Conservation (phyloP, 2,329 filamentous ascomycete species). For the Stagonosporopsis chrysanthemi region DNA sequence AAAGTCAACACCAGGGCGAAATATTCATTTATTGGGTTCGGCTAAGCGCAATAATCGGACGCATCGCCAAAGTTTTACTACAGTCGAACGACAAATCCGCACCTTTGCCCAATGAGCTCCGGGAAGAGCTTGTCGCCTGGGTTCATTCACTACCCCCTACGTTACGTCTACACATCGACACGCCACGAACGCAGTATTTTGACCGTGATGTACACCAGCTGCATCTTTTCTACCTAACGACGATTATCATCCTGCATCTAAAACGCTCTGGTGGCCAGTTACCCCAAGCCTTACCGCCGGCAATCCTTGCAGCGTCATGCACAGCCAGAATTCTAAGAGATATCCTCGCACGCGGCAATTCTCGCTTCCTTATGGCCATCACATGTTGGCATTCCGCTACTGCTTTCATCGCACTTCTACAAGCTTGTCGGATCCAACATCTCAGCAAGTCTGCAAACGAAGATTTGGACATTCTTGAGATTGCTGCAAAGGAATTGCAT, state of each 20-base stretch:
- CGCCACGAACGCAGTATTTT: conserved; percentile 24
- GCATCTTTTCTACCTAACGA: conserved; percentile 33
- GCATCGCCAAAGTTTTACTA: conserved; percentile 29
- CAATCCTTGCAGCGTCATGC: conserved; percentile 33
- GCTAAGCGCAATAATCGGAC: conserved; percentile 33
- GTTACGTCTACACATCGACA: conserved; percentile 24
- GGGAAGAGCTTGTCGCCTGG: conserved; percentile 30
- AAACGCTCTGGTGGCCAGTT: conserved; percentile 32
- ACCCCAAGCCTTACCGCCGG: conserved; percentile 32
- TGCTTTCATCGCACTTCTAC: conserved; percentile 33
- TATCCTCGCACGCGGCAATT: conserved; percentile 33
- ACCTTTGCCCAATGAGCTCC: conserved; percentile 21
- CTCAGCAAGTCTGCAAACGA: conserved; percentile 27
- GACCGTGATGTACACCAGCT: conserved; percentile 35
- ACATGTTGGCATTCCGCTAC: conserved; percentile 35
- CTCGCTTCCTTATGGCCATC: conserved; percentile 34
- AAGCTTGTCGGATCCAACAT: conserved; percentile 30
- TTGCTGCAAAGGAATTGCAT: conserved; percentile 30
- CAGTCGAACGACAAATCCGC: conserved; percentile 20
- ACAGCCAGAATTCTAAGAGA: conserved; percentile 31
- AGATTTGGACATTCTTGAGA: conserved; percentile 27
- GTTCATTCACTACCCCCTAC: conserved; percentile 27
- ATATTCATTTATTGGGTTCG: conserved; percentile 36
- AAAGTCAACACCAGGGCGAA: conserved; percentile 32
- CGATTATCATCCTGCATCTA: conserved; percentile 32